Evolutionary conservation across 345 rosid species (phyloP).

Genomic region (Mangifera indica): DNA sequence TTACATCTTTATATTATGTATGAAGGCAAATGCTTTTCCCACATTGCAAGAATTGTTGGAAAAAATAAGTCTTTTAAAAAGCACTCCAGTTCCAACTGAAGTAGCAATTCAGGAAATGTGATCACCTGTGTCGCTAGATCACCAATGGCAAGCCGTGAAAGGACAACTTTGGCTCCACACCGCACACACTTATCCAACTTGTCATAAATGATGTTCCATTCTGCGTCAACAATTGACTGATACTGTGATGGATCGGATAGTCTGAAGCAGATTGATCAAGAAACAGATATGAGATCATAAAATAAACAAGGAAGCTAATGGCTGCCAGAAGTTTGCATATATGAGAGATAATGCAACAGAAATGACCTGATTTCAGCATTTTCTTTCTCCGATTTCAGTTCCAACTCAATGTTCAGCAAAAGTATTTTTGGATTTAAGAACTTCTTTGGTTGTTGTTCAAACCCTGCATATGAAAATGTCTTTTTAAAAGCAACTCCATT

Average conservation of each 20-base stretch:
- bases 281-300: neutral
- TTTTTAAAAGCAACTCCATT: slow-evolving; percentile 98
- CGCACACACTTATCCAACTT: slow-evolving; percentile 93
- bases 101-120: too few species aligned
- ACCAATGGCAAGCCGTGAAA: slow-evolving; percentile 96
- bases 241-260: slow-evolving; percentile 94
- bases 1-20: neutral
- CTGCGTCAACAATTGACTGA: slow-evolving; percentile 99
- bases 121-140: slow-evolving; percentile 95
- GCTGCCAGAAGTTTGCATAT: neutral
- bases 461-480: slow-evolving; percentile 99
- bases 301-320: neutral
- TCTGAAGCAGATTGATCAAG: slow-evolving; percentile 36
- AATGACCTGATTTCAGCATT: slow-evolving; percentile 92
- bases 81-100: slow-evolving; percentile 3
- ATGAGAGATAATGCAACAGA: neutral
- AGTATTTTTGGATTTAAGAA: slow-evolving; percentile 81
- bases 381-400: slow-evolving; percentile 98
- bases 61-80: neutral
- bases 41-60: neutral
- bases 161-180: slow-evolving; percentile 95
- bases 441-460: slow-evolving; percentile 98
- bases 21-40: neutral
- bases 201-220: slow-evolving; percentile 99
- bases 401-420: slow-evolving; percentile 83